Percentiles rank a stretch among this genome's conserved stretches.
These are phyloP conservation scores for Penicillium argentinense DNA, from an alignment of 495 filamentous ascomycete species.

Conservation along the genomic window DNA sequence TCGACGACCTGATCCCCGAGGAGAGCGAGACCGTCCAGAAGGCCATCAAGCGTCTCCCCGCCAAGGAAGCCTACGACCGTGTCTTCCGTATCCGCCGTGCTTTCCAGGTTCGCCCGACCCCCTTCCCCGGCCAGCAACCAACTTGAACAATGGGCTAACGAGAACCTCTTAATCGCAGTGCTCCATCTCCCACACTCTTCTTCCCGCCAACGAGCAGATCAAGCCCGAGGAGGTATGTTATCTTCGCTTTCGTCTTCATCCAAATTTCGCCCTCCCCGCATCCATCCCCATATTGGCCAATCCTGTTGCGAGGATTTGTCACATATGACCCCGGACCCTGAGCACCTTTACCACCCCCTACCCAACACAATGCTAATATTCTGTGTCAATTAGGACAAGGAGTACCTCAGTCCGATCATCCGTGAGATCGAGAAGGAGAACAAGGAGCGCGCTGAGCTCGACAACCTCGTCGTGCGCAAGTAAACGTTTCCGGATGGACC, in stretches of 20 bases:
- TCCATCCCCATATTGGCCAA: slow-evolving; percentile 38
- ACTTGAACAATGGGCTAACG: slow-evolving; percentile 24
- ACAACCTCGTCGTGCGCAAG: slow-evolving; percentile 70
- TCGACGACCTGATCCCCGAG: slow-evolving; percentile 91
- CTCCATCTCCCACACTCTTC: slow-evolving; percentile 80
- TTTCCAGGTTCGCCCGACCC: slow-evolving; percentile 66
- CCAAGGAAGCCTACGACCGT: slow-evolving; percentile 92
- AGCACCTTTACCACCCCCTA: slow-evolving; percentile 8
- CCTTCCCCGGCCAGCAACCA: slow-evolving; percentile 2
- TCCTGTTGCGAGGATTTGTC: slow-evolving; percentile 47
- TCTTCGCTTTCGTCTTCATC: slow-evolving; percentile 1
- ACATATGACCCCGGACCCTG: slow-evolving; percentile 17
- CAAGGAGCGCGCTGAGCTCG: slow-evolving; percentile 78
- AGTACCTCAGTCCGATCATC: slow-evolving; percentile 80
- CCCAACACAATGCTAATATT: slow-evolving; percentile 17
- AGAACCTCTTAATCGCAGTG: slow-evolving; percentile 47
- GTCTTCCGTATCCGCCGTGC: slow-evolving; percentile 94
- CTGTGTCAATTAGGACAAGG: slow-evolving; percentile 58
- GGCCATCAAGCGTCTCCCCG: slow-evolving; percentile 84
- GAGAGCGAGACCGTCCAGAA: slow-evolving; percentile 81
- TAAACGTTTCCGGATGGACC: slow-evolving; percentile 22
- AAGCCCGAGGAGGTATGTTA: slow-evolving; percentile 66
- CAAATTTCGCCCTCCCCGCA: slow-evolving; percentile 22
- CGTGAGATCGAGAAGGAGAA: slow-evolving; percentile 78
- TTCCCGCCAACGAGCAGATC: slow-evolving; percentile 80